These are phyloP conservation scores for Colletotrichum sansevieriae DNA, from an alignment of 2,329 filamentous ascomycete genomes.

Conservation along the genomic window DNA sequence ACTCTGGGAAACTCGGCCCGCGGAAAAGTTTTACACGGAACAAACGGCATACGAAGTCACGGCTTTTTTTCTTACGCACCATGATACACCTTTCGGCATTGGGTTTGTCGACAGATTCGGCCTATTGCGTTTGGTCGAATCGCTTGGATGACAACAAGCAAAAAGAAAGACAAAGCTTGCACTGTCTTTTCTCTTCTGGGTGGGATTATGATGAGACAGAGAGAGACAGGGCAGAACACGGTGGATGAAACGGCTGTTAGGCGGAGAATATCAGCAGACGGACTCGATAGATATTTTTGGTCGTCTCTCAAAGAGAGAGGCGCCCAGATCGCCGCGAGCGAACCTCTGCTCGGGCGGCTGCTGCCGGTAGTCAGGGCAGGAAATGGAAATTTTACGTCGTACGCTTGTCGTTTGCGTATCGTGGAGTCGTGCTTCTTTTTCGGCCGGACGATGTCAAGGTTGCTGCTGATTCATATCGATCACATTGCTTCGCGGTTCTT, in stretches of 20 bases:
- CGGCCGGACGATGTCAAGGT: too few species aligned
- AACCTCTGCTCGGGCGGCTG: conserved; percentile 26
- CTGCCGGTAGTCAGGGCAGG: conserved; percentile 39
- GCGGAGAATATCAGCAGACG: conserved; percentile 16
- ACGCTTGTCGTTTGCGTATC: conserved; percentile 9
- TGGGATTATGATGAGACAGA: conserved; percentile 7
- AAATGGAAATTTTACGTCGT: conserved; percentile 43
- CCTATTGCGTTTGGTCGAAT: conserved; percentile 39
- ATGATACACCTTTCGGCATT: conserved; percentile 42
- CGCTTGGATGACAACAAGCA: conserved; percentile 39
- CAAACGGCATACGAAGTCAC: conserved; percentile 42
- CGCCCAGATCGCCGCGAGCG: conserved; percentile 14
- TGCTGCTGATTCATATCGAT: too few species aligned
- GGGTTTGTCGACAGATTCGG: conserved; percentile 33
- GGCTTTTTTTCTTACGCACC: conserved; percentile 42
- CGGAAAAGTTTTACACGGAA: conserved; percentile 43
- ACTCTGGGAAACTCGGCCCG: conserved; percentile 39
- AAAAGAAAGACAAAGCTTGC: conserved; percentile 33
- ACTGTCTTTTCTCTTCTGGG: conserved; percentile 28
- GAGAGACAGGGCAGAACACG: conserved; percentile 18
- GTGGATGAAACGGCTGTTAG: conserved; percentile 30
- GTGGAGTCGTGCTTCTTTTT: conserved; percentile 22
- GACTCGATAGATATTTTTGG: conserved; percentile 38
- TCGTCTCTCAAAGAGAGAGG: not conserved
- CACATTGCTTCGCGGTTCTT: too few species aligned